A percentile compares a stretch with the other conserved stretches of the same genome.
These are phyloP conservation scores for Leucocoprinus leucothites DNA, from an alignment of 768 basidiomycete species.

Conservation along the genomic window DNA sequence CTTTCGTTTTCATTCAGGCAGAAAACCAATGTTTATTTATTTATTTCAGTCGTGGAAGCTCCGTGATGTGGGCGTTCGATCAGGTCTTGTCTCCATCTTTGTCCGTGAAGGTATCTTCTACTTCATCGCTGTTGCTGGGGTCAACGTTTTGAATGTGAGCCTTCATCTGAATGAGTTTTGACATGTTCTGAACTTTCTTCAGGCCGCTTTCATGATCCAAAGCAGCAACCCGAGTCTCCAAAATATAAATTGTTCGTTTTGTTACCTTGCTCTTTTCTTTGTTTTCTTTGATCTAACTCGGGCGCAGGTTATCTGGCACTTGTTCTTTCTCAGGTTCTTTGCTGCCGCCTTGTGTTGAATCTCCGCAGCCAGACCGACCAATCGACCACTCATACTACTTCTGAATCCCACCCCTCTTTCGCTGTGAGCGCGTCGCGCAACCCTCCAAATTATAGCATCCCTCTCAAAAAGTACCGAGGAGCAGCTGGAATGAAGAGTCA, in stretches of 20 bases:
- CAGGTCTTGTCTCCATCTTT: constrained; percentile 13
- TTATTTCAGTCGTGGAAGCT: constrained; percentile 12
- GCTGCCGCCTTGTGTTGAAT: constrained; percentile 16
- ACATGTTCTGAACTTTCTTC: neutral
- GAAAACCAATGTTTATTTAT: neutral
- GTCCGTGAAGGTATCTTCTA: constrained; percentile 16
- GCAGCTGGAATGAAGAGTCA: neutral
- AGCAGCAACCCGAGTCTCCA: constrained; percentile 14
- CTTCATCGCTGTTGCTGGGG: constrained; percentile 14
- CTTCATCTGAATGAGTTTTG: neutral
- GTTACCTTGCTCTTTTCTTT: neutral
- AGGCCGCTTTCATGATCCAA: constrained; percentile 19
- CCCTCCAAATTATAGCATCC: constrained; percentile 9
- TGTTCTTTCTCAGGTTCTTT: constrained; percentile 16
- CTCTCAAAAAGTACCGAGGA: constrained; percentile 13
- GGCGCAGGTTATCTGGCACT: constrained; percentile 14
- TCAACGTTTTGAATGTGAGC: constrained; percentile 17
- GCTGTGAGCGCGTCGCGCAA: constrained; percentile 1
- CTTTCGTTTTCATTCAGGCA: neutral
- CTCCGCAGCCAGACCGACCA: constrained; percentile 6
- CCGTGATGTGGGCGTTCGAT: neutral
- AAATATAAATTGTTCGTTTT: constrained; percentile 15
- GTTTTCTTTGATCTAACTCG: neutral
- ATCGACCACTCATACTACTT: neutral
- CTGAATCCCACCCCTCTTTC: constrained; percentile 9